Evolutionary conservation across 495 filamentous ascomycete genomes (phyloP), one percentile per base, ranked within the genome.

Genomic region (Rostrohypoxylon terebratum): DNA sequence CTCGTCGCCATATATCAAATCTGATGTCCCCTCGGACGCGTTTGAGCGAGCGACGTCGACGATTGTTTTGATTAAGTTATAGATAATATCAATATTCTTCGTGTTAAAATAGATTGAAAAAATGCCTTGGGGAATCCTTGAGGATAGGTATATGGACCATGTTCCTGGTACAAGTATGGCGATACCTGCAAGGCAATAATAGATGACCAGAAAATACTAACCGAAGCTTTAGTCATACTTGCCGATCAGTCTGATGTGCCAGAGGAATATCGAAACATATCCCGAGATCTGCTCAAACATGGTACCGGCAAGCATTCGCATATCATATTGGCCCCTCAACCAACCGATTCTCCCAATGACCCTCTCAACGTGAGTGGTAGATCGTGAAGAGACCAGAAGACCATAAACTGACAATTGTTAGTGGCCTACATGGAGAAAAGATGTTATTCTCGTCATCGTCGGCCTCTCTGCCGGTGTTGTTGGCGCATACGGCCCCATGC

Each of bases 401-500:
- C 21, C 42, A 36, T 47, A 7, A 66, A 72, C 64, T 81, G 20
- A 71, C 44, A 48, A 16, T 54, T 28, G 31, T 73, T 70, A 85
- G 78, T 86, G 84, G 85, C 80, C 85, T 33, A 73, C 80, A 60
- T 87, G 84, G 84, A 81, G 81, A 60, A 86, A 87, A 71, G 87
- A 89, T 72, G 54, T 81, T 5, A 84, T 87, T 36, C 79, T 89
- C 16, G 69, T 85, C 20, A 83, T 89, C 59, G 81, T 88, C 13
- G 85, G 85, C 58, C 78, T 90, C 38, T 78, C 83, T 5, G 83
- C 86, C 4, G 85, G 84, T 1, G 84, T 89, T 4, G 84, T 87
- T 5, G 85, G 85, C 61, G 84, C 85, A 10, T 87, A 84, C 68
- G 85, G 85, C 2, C 86, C 86, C 2, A 88, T 88, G 86, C 81